phyloP scores from a whole-genome alignment of 2,329 filamentous ascomycete genomes.

The Fusarium sp. region DNA sequence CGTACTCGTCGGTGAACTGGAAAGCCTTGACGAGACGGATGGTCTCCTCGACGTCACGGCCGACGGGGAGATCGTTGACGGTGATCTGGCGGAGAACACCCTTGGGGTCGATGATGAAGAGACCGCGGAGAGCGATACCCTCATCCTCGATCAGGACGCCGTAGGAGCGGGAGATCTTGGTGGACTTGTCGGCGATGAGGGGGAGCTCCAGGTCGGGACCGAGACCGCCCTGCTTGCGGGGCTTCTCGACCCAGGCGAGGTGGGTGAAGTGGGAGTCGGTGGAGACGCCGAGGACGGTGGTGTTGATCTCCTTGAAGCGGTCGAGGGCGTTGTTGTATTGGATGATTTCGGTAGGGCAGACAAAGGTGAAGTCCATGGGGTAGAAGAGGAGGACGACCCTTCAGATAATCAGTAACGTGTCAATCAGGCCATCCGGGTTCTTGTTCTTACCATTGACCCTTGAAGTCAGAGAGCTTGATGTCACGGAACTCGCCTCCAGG shows the following conservation, averaged over 20 bases:
- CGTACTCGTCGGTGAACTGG: slow-evolving; percentile 86
- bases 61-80: slow-evolving; percentile 73
- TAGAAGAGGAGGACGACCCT: slow-evolving; percentile 75
- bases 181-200: slow-evolving; percentile 70
- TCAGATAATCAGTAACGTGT: not conserved
- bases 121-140: slow-evolving; percentile 70
- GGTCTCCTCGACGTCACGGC: slow-evolving; percentile 72
- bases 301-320: slow-evolving; percentile 69
- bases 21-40: slow-evolving; percentile 77
- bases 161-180: slow-evolving; percentile 69
- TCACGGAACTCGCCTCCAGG: slow-evolving; percentile 61
- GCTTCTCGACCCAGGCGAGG: slow-evolving; percentile 68
- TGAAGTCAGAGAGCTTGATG: slow-evolving; percentile 57
- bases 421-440: not conserved
- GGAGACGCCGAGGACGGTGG: slow-evolving; percentile 68
- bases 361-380: slow-evolving; percentile 75
- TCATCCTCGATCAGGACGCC: slow-evolving; percentile 73
- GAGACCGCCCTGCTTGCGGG: slow-evolving; percentile 70
- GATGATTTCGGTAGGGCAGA: slow-evolving; percentile 74
- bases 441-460: slow-evolving; percentile 57
- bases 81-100: slow-evolving; percentile 71
- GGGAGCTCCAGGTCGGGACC: slow-evolving; percentile 70
- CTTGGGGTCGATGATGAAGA: slow-evolving; percentile 75
- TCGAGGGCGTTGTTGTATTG: slow-evolving; percentile 71
- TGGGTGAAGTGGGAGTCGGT: slow-evolving; percentile 70